Conservation (phyloP, 331 rosid genomes). For the Phaseolus coccineus region DNA sequence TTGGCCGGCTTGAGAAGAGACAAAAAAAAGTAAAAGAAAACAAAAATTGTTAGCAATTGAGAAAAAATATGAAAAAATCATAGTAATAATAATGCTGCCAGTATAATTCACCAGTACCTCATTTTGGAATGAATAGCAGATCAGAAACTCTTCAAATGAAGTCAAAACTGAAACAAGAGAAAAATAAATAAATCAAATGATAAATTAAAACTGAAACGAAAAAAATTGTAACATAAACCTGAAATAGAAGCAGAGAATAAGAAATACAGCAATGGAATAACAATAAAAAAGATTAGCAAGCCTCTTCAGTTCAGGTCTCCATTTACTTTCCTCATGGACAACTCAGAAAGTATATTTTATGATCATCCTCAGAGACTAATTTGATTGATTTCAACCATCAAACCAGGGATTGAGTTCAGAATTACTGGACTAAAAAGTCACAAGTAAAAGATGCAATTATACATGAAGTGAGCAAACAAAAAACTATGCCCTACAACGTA, state of each 20-base stretch:
- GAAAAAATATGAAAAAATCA: neutral
- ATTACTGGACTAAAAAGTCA: neutral
- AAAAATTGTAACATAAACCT: neutral
- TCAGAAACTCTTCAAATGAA: neutral
- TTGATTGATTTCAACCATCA: neutral
- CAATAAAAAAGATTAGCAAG: neutral
- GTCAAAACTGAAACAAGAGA: conserved; percentile 1
- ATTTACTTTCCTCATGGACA: conserved; percentile 50
- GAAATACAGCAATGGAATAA: neutral
- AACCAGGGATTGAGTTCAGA: neutral
- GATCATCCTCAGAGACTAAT: conserved; percentile 38
- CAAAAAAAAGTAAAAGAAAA: neutral
- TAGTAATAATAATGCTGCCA: neutral
- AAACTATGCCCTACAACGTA: neutral
- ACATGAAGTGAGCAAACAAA: neutral
- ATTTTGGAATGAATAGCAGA: conserved; percentile 14
- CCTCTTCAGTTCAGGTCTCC: conserved; percentile 79
- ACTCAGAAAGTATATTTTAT: conserved; percentile 49
- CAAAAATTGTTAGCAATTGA: neutral
- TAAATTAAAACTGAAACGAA: neutral
- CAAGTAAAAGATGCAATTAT: neutral
- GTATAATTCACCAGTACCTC: conserved; percentile 36
- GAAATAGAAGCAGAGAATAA: neutral
- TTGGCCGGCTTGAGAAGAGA: conserved; percentile 60
- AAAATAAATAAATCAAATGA: conserved; percentile 10